Evolutionary conservation across 257 asterid species (phyloP), one percentile per base, ranked within the genome.

Genomic region (Mitragyna speciosa): DNA sequence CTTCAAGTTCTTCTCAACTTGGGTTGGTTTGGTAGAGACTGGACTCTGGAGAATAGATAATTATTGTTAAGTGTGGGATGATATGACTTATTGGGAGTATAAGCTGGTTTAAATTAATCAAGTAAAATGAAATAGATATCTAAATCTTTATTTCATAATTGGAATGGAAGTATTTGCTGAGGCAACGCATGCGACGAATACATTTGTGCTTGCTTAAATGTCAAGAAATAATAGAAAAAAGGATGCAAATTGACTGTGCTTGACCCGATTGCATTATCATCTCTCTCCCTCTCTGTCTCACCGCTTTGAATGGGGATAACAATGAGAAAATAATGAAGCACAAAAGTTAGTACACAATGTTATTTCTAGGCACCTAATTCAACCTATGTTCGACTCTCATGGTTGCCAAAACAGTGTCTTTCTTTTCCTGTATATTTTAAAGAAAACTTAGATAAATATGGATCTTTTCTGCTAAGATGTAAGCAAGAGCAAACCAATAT

Each of bases 21-120:
- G 39, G 56, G 56, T 70, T 82, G 76, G 73, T 49, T 67, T 79
- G 81, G 52, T 51, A 31, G 36, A 19, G n/a, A 12, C 54, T 75
- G 63, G 78, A 56, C 61, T 36, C 78, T 12, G 84, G 79, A 67
- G 73, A 24, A 61, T 76, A 56, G 33, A 58, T 65, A 70, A 43
- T 24, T 75, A 63, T 28, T 64, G 70, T 41, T 39, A 15, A 58
- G 17, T 64, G 59, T 33, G 48, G 22, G 49, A 64, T 28, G 70
- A 28, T 28, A 64, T 28, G 70, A 64, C 52, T 75, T 3, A 20
- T 6, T 39, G 26, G 54, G 48, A 56, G 12, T 30, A 56, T 7
- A 63, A 39, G 24, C 70, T 64, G 47, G 14, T 76, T 45, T 39
- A 43, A 43, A 69, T 24, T 43, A 31, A 0, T 63, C 48, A 45